These are phyloP conservation scores for Blastocystis hominis DNA, from an alignment of 352 stramenopile genomes.

Conservation along the genomic window DNA sequence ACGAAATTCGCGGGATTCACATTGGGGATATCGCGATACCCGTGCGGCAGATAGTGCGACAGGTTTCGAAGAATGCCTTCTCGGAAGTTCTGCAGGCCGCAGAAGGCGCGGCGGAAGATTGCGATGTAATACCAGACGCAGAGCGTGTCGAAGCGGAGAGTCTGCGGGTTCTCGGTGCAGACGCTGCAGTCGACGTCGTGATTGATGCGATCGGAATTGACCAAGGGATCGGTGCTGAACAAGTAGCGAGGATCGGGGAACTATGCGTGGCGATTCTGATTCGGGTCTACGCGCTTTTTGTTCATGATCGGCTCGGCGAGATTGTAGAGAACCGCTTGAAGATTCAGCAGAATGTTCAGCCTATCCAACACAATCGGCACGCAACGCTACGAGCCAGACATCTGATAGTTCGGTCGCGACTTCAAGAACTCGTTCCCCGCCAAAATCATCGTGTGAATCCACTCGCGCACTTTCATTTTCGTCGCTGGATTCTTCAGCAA, in stretches of 20 bases:
- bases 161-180: neutral
- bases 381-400: neutral
- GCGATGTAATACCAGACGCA: neutral
- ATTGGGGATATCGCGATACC: neutral
- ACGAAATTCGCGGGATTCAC: neutral
- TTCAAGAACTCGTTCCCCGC: slow-evolving; percentile 3
- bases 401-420: neutral
- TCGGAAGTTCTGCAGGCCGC: neutral
- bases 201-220: neutral
- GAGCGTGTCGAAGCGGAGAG: neutral
- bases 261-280: neutral
- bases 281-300: neutral
- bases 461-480: neutral
- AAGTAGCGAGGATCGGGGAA: neutral
- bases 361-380: neutral
- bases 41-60: neutral
- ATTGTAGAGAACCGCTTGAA: neutral
- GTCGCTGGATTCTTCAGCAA: neutral
- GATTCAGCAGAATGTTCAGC: neutral
- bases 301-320: neutral
- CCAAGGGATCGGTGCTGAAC: neutral
- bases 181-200: neutral
- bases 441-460: neutral
- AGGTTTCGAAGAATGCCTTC: neutral
- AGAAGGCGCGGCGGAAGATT: neutral